Percentiles rank a stretch among this genome's conserved stretches.
These are phyloP conservation scores for Lonicera japonica DNA, from an alignment of 129 eudicot species.

Conservation along the genomic window DNA sequence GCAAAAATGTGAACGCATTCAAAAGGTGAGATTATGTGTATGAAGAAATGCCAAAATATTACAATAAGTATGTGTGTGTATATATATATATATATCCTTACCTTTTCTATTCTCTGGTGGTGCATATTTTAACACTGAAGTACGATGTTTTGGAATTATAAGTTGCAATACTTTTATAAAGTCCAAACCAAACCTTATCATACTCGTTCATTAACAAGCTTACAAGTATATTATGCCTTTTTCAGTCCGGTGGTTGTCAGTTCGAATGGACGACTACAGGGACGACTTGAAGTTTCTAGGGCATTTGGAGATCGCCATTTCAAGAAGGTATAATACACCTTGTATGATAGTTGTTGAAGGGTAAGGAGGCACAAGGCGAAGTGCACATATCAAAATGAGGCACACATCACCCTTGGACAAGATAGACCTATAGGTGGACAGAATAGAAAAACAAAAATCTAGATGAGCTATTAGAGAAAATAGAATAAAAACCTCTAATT, in stretches of 20 bases:
- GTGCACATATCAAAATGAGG: too few species aligned
- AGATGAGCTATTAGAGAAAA: too few species aligned
- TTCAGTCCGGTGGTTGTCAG: constrained; percentile 66
- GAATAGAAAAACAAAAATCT: too few species aligned
- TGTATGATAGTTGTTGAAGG: background rate
- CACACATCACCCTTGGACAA: too few species aligned
- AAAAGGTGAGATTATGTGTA: constrained; percentile 33
- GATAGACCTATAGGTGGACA: too few species aligned
- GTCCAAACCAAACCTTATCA: background rate
- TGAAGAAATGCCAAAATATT: background rate
- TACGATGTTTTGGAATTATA: background rate
- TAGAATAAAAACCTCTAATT: too few species aligned
- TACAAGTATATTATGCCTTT: background rate
- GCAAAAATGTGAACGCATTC: constrained; percentile 60
- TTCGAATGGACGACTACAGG: constrained; percentile 66
- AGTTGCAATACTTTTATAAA: background rate
- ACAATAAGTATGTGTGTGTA: background rate
- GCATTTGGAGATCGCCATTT: constrained; percentile 75
- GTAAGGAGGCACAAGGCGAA: too few species aligned
- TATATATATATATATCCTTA: background rate
- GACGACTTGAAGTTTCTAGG: constrained; percentile 68
- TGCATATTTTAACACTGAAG: background rate
- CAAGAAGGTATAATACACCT: constrained; percentile 39
- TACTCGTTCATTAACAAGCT: background rate
- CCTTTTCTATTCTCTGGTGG: background rate